Conservation (phyloP, 495 filamentous ascomycete species). For the Daldinia concentrica region DNA sequence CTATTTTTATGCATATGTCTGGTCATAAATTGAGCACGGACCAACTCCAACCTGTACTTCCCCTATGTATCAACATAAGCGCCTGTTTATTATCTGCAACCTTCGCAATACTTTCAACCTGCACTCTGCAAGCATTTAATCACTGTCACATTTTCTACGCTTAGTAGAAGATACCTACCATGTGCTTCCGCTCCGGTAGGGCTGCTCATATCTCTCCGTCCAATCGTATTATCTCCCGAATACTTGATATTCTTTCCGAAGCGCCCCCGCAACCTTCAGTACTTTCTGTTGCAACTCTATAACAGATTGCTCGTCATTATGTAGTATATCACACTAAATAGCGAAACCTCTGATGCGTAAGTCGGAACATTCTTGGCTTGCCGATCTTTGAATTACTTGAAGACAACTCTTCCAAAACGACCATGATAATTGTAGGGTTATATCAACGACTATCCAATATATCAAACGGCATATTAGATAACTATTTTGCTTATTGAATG, state of each 20-base stretch:
- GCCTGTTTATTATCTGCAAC: constrained; percentile 13
- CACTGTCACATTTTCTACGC: constrained; percentile 30
- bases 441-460: neutral
- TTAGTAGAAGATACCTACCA: neutral
- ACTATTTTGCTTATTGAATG: neutral
- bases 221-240: constrained; percentile 5
- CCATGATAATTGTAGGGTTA: neutral
- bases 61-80: constrained; percentile 14
- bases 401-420: neutral
- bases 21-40: neutral
- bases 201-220: constrained; percentile 1
- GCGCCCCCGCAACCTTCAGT: constrained; percentile 17
- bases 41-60: neutral
- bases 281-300: constrained; percentile 1
- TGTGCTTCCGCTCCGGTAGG: constrained; percentile 2
- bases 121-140: constrained; percentile 30
- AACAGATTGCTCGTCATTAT: neutral
- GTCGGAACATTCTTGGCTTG: neutral
- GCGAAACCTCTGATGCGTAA: constrained; percentile 7
- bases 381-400: neutral
- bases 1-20: too few relatives aligned
- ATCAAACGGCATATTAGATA: too few relatives aligned
- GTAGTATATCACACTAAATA: neutral
- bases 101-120: constrained; percentile 8
- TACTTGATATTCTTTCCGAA: constrained; percentile 9